Base-by-base conservation (phyloP, 495 filamentous ascomycete genomes). In the Hypomontagnella submonticulosa region DNA sequence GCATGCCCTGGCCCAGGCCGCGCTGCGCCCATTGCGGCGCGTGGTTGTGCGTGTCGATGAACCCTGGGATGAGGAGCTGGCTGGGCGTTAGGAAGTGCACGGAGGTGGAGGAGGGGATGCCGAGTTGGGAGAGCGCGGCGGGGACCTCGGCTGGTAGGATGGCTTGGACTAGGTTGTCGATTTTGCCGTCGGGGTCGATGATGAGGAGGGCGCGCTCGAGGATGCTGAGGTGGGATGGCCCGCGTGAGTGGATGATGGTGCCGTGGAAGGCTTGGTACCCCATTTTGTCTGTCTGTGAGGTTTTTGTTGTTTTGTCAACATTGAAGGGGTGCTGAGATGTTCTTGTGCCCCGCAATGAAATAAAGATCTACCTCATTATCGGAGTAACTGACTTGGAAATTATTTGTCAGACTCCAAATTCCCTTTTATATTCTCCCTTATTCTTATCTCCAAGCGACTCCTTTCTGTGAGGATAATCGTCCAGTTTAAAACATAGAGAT, bases 31-130 rank as follows among this genome's bases (percentile, higher is more conserved):
- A 88, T 67, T 89, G 87, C 4, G 87, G 86, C 4, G 87, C 87
- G 61, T 88, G 86, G 63, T 84, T 88, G 77, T 88, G 87, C 9
- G 85, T 88, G 74, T 88, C 86, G 18, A 88, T 75, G 70, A 88
- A 87, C 9, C 86, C 87, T 0, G 87, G 86, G 47, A 84, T 81
- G 10, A 89, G 63, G 70, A 88, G 85, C 34, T 85, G 69, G n/a
- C 80, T 79, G 1, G 79, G 76, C 0, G 55, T 53, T 10, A 88
- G 80, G 32, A 73, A 63, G 52, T 74, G 79, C 44, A 82, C 47
- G 44, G 5, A 7, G 10, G 36, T 66, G 6, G 69, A 43, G 30
- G 71, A 15, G 12, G 61, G 41, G 27, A 61, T 63, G 49, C 7
- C 32, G 2, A 63, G 43, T 4, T 40, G 43, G 10, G 65, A 48